A percentile compares a stretch with the other conserved stretches of the same genome.
Evolutionary conservation across 257 asterid genomes (phyloP).

Genomic region (Apocynum venetum): DNA sequence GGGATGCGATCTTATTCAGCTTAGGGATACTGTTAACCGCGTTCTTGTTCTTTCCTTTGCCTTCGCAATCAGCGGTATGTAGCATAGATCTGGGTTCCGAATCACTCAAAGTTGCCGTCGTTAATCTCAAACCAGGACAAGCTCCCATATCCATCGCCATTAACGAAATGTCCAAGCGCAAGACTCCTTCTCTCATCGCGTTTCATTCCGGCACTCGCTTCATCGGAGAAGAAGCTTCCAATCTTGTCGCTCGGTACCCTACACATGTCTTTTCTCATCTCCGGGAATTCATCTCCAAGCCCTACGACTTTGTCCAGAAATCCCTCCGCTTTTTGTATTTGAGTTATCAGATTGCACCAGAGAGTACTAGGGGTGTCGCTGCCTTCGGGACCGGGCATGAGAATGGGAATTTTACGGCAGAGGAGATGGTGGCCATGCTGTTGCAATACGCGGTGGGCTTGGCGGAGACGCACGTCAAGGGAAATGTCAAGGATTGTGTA

Average conservation of each 20-base stretch:
- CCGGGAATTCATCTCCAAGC: conserved; percentile 60
- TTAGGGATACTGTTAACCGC: conserved; percentile 39
- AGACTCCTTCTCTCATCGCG: conserved; percentile 79
- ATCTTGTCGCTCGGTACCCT: conserved; percentile 86
- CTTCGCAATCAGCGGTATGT: conserved; percentile 76
- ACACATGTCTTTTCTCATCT: conserved; percentile 70
- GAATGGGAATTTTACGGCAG: conserved; percentile 52
- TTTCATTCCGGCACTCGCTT: conserved; percentile 68
- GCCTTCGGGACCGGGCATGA: conserved; percentile 39
- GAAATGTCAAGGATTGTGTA: conserved; percentile 74
- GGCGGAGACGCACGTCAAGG: conserved; percentile 71
- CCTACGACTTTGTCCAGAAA: conserved; percentile 35
- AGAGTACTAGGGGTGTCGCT: conserved; percentile 45
- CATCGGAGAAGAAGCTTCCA: conserved; percentile 84
- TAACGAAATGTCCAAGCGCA: conserved; percentile 97
- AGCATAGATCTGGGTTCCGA: conserved; percentile 99
- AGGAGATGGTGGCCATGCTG: conserved; percentile 91
- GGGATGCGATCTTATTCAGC: conserved; percentile 27
- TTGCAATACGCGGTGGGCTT: conserved; percentile 65
- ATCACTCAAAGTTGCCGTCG: conserved; percentile 91
- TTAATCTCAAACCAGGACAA: conserved; percentile 89
- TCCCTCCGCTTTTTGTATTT: conserved; percentile 42
- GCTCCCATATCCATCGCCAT: conserved; percentile 90
- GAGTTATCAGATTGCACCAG: conserved; percentile 43
- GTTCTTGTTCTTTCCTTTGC: conserved; percentile 27